Base-by-base conservation (phyloP, 2,329 filamentous ascomycete species). In the Sporothrix protearum region DNA sequence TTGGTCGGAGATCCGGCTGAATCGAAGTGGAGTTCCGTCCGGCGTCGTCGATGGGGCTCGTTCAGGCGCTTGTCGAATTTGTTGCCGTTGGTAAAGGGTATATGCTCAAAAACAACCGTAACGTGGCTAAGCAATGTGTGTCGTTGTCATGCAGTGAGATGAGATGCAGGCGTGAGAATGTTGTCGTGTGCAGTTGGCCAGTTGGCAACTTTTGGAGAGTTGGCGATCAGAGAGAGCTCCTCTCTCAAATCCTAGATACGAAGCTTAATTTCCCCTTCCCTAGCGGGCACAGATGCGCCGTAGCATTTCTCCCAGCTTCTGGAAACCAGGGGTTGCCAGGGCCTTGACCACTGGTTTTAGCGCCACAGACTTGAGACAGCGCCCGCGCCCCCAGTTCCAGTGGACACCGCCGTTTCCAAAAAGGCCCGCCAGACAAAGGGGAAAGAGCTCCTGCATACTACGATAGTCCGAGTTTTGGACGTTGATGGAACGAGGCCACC, bases 1-100 rank as follows among this genome's bases (percentile, higher is more conserved):
- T 69, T 49, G 57, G 42, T 53, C 59, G 30, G 28, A 30, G 59
- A 69, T 55, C 61, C 64, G 67, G 71, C 67, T 70, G 67, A 72
- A 72, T 72, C 53, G 67, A 16, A 53, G 19, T 53, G 7, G 22
- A n/a, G n/a, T n/a, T 67, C 49, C 71, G 71, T 69, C 14, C 22
- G 19, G 51, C 63, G 36, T 59, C 36, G 55, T 51, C 49, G 19
- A n/a, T 42, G 12, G 19, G 19, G 36, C 1, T 53, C 30, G 33
- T 36, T 22, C 28, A 42, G 33, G 67, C 36, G 67, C 49, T 45
- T 69, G 39, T 59, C 39, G 67, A 14, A 22, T 59, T n/a, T 69
- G 39, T 22, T 51, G 47, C 64, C 47, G 64, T 47, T 16, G 7
- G 16, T 25, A n/a, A 9, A 42, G 4, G 3, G 12, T 1, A 28